phyloP scores from a whole-genome alignment of 306 rosid genomes.

The Cucurbita maxima region DNA sequence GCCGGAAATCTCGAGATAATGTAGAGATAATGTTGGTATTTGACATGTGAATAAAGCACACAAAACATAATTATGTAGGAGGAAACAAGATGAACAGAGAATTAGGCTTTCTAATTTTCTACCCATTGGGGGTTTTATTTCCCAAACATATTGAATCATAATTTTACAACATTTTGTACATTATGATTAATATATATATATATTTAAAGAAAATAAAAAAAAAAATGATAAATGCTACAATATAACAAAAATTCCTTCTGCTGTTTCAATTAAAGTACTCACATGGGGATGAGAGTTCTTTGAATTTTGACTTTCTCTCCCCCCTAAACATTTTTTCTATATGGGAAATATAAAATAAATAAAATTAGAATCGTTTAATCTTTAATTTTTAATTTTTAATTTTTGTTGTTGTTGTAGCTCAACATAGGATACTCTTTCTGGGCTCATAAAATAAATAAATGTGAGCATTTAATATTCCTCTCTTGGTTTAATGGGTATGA shows the following conservation, averaged over 20 bases:
- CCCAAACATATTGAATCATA: not conserved
- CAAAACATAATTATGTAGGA: not conserved
- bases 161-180: not conserved
- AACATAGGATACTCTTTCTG: not conserved
- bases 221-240: not conserved
- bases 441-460: not conserved
- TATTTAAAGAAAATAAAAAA: not conserved
- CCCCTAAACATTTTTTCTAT: not conserved
- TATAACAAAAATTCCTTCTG: not conserved
- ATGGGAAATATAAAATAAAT: not conserved
- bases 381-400: not conserved
- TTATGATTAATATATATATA: not conserved
- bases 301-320: not conserved
- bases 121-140: not conserved
- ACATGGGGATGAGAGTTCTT: not conserved
- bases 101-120: not conserved
- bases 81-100: not conserved
- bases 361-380: not conserved
- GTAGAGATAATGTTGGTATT: not conserved
- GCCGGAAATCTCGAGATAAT: no score
- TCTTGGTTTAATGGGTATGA: not conserved
- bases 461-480: conserved; percentile 2
- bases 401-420: not conserved
- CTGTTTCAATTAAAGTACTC: not conserved
- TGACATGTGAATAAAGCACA: not conserved